Evolutionary conservation across 768 basidiomycete genomes (phyloP).

Genomic region (Inosperma sp.): DNA sequence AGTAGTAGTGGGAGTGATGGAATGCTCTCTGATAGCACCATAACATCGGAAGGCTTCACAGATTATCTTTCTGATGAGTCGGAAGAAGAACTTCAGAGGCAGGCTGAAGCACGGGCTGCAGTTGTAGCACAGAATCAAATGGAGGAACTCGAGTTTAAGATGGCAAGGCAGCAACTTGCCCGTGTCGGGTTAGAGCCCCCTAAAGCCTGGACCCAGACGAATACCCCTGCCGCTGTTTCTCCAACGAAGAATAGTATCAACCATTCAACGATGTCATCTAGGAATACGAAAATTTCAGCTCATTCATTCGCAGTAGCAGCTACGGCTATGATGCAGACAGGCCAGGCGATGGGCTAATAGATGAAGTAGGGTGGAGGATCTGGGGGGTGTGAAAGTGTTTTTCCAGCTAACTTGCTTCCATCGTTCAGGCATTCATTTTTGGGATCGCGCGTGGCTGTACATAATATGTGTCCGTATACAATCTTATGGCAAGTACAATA

Average conservation of each 20-base stretch:
- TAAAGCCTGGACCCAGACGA: constrained; percentile 65
- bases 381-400: neutral
- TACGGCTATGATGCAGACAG: constrained; percentile 17
- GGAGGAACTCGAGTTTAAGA: constrained; percentile 78
- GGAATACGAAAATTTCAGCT: constrained; percentile 9
- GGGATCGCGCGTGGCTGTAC: constrained; percentile 6
- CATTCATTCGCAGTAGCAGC: constrained; percentile 19
- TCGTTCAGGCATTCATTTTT: constrained; percentile 9
- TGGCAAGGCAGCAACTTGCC: constrained; percentile 73
- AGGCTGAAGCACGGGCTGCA: constrained; percentile 77
- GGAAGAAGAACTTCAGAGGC: constrained; percentile 82
- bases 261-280: constrained; percentile 9
- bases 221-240: constrained; percentile 28
- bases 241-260: constrained; percentile 3
- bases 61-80: constrained; percentile 91
- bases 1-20: constrained; percentile 62
- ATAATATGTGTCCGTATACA: neutral
- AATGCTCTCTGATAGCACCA: constrained; percentile 62
- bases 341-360: constrained; percentile 10
- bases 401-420: neutral
- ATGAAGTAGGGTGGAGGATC: constrained; percentile 1
- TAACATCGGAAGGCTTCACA: constrained; percentile 85
- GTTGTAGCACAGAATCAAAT: constrained; percentile 73
- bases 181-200: constrained; percentile 72
- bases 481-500: neutral